Evolutionary conservation across 805 yeast genomes (phyloP).

Genomic region (Saccharomycopsis fibuligera): DNA sequence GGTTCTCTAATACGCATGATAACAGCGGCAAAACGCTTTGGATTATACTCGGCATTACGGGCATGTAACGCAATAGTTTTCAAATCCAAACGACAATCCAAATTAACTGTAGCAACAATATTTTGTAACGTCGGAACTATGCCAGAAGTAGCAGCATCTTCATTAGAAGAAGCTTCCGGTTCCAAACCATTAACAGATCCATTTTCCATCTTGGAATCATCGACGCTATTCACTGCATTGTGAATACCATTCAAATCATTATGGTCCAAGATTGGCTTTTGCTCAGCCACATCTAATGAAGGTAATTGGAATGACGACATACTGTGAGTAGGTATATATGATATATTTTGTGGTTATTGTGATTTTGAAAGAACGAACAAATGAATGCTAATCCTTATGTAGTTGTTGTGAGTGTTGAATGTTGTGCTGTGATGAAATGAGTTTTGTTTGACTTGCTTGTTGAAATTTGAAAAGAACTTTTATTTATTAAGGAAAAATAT

Average conservation of each 20-base stretch:
- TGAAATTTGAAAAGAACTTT: constrained; percentile 1
- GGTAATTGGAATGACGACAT: constrained; percentile 21
- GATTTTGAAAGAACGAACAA: too few species aligned
- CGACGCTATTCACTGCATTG: neutral
- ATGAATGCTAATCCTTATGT: too few species aligned
- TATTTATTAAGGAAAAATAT: constrained; percentile 4
- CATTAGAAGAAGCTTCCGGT: constrained; percentile 10
- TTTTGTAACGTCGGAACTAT: constrained; percentile 91
- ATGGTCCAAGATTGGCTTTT: constrained; percentile 13
- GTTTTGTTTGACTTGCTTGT: too few species aligned
- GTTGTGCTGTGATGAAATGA: too few species aligned
- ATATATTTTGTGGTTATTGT: too few species aligned
- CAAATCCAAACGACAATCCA: constrained; percentile 92
- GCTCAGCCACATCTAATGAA: constrained; percentile 15
- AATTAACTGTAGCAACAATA: constrained; percentile 95
- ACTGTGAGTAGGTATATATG: too few species aligned
- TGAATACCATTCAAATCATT: constrained; percentile 5
- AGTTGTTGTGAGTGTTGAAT: too few species aligned
- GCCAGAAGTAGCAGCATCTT: constrained; percentile 78
- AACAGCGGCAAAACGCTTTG: constrained; percentile 98
- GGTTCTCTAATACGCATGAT: constrained; percentile 99
- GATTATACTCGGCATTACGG: constrained; percentile 97
- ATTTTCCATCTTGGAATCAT: neutral
- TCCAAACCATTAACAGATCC: neutral
- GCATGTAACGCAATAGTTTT: constrained; percentile 98